Percentiles rank a stretch among this genome's conserved stretches.
Evolutionary conservation across 2,329 filamentous ascomycete genomes (phyloP).

Genomic region (Diaporthe amygdali): DNA sequence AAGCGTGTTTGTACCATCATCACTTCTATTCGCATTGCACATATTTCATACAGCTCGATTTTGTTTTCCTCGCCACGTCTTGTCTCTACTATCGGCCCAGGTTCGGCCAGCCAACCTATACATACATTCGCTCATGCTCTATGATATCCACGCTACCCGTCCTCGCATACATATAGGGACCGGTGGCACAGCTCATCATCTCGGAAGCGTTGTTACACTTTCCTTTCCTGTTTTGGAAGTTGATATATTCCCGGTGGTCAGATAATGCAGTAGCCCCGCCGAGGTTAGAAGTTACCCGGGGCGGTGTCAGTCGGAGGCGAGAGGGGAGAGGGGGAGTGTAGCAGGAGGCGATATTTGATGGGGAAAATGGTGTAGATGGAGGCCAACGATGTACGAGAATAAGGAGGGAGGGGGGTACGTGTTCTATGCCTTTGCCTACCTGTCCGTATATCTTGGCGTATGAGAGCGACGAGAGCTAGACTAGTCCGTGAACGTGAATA

Average conservation of each 20-base stretch:
- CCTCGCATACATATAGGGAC: slow-evolving; percentile 2
- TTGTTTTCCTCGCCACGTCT: background rate
- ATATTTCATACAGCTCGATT: slow-evolving; percentile 12
- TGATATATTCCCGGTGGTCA: background rate
- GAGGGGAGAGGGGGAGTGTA: background rate
- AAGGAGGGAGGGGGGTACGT: background rate
- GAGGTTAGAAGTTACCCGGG: background rate
- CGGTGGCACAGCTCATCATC: slow-evolving; percentile 16
- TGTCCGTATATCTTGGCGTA: slow-evolving; percentile 4
- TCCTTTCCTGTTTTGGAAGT: background rate
- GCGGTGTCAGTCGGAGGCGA: background rate
- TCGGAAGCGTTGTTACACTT: slow-evolving; percentile 15
- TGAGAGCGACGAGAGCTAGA: background rate
- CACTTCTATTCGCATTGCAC: slow-evolving; percentile 25
- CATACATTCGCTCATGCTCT: slow-evolving; percentile 23
- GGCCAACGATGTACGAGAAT: background rate
- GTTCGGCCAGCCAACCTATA: slow-evolving; percentile 14
- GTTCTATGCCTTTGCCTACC: slow-evolving; percentile 2
- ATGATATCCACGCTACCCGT: slow-evolving; percentile 23
- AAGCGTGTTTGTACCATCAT: slow-evolving; percentile 7
- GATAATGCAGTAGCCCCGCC: background rate
- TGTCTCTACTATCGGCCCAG: slow-evolving; percentile 18
- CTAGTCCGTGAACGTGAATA: slow-evolving; percentile 5
- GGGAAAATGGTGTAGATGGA: background rate
- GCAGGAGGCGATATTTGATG: background rate